phyloP scores from a whole-genome alignment of 2,329 filamentous ascomycete genomes.

The Alternaria angustiovoidea region DNA sequence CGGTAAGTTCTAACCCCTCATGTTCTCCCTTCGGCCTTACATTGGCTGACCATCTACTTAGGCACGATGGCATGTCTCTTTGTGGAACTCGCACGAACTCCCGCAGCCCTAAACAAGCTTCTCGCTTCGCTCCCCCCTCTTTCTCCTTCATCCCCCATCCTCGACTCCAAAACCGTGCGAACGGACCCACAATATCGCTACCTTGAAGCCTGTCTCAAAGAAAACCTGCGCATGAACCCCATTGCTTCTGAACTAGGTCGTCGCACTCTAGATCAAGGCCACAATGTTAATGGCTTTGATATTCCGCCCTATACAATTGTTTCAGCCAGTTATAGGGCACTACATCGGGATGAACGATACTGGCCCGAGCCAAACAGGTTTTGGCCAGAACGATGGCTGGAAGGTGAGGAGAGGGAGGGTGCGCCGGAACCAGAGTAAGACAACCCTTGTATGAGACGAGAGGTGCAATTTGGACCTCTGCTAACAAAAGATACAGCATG shows the following conservation, averaged over 20 bases:
- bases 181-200: background rate
- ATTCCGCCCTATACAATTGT: conserved; percentile 1
- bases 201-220: background rate
- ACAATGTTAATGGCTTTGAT: background rate
- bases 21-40: background rate
- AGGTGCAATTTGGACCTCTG: background rate
- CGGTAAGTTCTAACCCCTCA: background rate
- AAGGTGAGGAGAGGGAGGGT: conserved; percentile 1
- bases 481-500: background rate
- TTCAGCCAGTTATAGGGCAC: conserved; percentile 2
- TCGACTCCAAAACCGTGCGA: background rate
- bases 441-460: background rate
- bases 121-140: conserved; percentile 1
- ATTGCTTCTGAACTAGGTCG: conserved; percentile 4
- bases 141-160: background rate
- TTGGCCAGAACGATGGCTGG: conserved; percentile 5
- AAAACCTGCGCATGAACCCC: conserved; percentile 1
- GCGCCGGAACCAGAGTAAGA: conserved; percentile 6
- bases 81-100: conserved; percentile 2
- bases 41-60: background rate
- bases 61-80: conserved; percentile 6
- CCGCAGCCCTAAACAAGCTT: background rate
- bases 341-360: background rate
- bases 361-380: conserved; percentile 5
- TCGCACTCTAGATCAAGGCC: background rate